These are phyloP conservation scores for Cordyceps cateniannulata DNA, from an alignment of 2,329 filamentous ascomycete genomes.

Conservation along the genomic window DNA sequence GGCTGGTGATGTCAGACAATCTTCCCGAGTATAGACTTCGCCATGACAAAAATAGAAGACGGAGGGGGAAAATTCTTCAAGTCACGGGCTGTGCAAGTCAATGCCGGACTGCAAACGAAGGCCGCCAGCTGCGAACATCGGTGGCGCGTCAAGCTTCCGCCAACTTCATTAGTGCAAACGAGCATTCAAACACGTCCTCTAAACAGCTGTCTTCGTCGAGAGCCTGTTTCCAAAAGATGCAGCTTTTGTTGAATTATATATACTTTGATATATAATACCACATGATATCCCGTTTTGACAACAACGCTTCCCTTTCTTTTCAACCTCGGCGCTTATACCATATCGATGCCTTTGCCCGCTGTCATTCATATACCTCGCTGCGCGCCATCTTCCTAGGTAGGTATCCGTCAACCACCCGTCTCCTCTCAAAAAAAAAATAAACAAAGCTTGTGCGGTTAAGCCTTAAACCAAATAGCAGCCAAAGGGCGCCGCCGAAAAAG, in stretches of 20 bases:
- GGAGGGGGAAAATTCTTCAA: background rate
- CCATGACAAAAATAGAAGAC: background rate
- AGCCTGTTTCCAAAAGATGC: background rate
- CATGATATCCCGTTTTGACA: slow-evolving; percentile 1
- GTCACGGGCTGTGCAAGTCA: background rate
- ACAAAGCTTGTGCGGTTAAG: background rate
- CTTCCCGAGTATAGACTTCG: background rate
- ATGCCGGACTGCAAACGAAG: background rate
- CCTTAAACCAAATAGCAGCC: background rate
- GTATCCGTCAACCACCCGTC: background rate
- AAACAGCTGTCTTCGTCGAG: background rate
- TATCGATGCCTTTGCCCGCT: background rate
- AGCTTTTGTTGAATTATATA: slow-evolving; percentile 3
- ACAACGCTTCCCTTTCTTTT: background rate
- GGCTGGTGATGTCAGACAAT: background rate
- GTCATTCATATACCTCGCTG: background rate
- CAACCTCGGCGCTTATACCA: background rate
- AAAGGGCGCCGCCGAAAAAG: background rate
- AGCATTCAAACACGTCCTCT: background rate
- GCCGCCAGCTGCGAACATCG: background rate
- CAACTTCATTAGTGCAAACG: background rate
- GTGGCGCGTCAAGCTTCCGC: background rate
- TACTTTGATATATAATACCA: background rate
- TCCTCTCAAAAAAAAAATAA: background rate
- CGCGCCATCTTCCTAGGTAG: background rate